Percentiles rank a stretch among this genome's conserved stretches.
Conservation (phyloP, 768 basidiomycete genomes). For the Leccinum incarnatum region DNA sequence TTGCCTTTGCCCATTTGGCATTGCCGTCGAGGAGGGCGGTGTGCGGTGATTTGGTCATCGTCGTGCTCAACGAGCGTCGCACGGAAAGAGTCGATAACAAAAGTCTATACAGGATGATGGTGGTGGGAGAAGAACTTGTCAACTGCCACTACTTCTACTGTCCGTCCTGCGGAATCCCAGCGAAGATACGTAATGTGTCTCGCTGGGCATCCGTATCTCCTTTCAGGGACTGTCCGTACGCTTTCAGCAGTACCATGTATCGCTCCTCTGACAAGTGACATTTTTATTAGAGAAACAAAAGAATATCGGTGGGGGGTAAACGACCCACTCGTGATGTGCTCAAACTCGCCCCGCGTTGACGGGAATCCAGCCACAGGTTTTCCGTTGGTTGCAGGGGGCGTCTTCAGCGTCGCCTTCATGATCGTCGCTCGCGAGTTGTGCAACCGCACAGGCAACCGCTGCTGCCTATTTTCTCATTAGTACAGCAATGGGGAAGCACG, state of each 20-base stretch:
- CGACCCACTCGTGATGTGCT: constrained; percentile 41
- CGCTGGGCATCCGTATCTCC: constrained; percentile 42
- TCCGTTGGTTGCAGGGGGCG: constrained; percentile 32
- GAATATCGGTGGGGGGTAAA: too few species aligned
- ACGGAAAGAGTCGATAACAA: neutral
- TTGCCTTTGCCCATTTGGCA: constrained; percentile 65
- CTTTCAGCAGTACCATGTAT: constrained; percentile 37
- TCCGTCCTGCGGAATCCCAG: constrained; percentile 33
- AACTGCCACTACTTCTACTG: neutral
- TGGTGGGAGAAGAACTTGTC: too few species aligned
- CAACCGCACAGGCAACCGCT: constrained; percentile 36
- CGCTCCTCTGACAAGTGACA: constrained; percentile 36
- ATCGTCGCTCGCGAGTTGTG: constrained; percentile 34
- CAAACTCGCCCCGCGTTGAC: constrained; percentile 40
- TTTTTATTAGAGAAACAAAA: neutral
- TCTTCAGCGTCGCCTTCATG: constrained; percentile 32
- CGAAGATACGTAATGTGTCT: constrained; percentile 37
- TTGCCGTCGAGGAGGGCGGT: constrained; percentile 48
- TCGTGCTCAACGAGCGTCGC: neutral
- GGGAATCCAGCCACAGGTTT: constrained; percentile 39
- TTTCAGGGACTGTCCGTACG: constrained; percentile 32
- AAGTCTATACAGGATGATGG: neutral
- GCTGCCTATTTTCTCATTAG: constrained; percentile 26
- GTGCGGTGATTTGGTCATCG: constrained; percentile 8
- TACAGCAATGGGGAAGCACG: too few species aligned